phyloP scores from a whole-genome alignment of 2,329 filamentous ascomycete species.

The Penicillium sp. region DNA sequence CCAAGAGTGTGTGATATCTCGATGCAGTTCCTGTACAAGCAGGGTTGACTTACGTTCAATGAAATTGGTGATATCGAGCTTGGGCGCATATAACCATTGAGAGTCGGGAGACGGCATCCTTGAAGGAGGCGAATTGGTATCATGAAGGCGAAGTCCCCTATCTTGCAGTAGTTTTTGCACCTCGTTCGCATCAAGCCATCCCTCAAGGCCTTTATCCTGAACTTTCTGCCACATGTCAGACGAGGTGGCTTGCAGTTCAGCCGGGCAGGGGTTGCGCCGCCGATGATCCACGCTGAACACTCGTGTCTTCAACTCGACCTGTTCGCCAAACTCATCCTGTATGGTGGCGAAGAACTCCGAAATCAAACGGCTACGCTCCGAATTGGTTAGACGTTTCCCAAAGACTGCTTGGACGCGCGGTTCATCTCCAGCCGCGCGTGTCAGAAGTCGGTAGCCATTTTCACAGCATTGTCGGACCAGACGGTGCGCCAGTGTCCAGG shows the following conservation, averaged over 20 bases:
- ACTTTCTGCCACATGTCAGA: conserved; percentile 15
- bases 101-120: not conserved
- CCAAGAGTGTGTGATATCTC: not conserved
- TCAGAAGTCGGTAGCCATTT: conserved; percentile 17
- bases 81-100: conserved; percentile 4
- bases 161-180: conserved; percentile 19
- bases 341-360: conserved; percentile 10
- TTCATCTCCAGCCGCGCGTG: conserved; percentile 5
- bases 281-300: conserved; percentile 12
- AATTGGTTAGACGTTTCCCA: conserved; percentile 2
- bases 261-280: conserved; percentile 7
- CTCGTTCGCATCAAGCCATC: conserved; percentile 21
- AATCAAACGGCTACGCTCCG: conserved; percentile 15
- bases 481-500: conserved; percentile 16
- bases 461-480: conserved; percentile 20
- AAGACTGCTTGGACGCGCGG: conserved; percentile 13
- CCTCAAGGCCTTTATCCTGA: conserved; percentile 9
- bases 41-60: conserved; percentile 14
- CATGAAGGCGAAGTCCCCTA: conserved; percentile 12
- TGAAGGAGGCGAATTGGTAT: conserved; percentile 4
- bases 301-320: conserved; percentile 11
- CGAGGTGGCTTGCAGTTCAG: conserved; percentile 8
- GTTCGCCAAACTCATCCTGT: conserved; percentile 12
- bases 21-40: too few relatives aligned
- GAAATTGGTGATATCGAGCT: conserved; percentile 13